Conservation (phyloP, 352 stramenopile genomes). For the Plasmopara viticola region DNA sequence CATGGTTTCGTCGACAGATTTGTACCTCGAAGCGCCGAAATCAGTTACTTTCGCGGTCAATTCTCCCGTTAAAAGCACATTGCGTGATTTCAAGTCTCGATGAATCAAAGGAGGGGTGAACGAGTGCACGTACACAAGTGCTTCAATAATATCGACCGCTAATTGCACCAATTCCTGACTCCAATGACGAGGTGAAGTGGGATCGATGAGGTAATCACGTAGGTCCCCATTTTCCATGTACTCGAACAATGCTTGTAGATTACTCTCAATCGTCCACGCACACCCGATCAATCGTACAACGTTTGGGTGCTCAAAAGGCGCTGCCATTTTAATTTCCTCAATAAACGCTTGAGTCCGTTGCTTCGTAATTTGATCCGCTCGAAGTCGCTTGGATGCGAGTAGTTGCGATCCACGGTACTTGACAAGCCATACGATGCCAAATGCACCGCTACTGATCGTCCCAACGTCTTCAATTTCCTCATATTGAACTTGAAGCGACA, state of each 20-base stretch:
- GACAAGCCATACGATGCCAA: constrained; percentile 37
- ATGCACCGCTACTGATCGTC: constrained; percentile 30
- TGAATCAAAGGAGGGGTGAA: constrained; percentile 53
- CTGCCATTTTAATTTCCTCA: constrained; percentile 47
- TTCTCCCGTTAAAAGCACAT: constrained; percentile 13
- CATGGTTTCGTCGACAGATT: constrained; percentile 42
- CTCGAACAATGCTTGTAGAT: constrained; percentile 56
- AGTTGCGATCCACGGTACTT: constrained; percentile 27
- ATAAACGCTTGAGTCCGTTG: constrained; percentile 45
- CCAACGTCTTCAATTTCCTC: constrained; percentile 41
- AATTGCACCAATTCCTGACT: constrained; percentile 45
- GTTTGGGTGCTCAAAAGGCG: constrained; percentile 41
- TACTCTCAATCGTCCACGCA: constrained; percentile 46
- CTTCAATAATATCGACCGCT: constrained; percentile 49
- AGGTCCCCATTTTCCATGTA: constrained; percentile 59
- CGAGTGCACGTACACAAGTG: constrained; percentile 63
- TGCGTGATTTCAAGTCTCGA: constrained; percentile 50
- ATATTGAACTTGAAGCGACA: constrained; percentile 45
- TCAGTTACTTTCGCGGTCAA: constrained; percentile 9
- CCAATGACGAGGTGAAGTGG: constrained; percentile 19
- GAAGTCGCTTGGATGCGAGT: constrained; percentile 43
- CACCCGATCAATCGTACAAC: constrained; percentile 51
- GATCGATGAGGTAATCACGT: constrained; percentile 26
- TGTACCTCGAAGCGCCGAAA: constrained; percentile 38
- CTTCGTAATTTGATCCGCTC: constrained; percentile 30